Evolutionary conservation across 306 rosid genomes (phyloP), one percentile per base, ranked within the genome.

Genomic region (Vigna angularis): DNA sequence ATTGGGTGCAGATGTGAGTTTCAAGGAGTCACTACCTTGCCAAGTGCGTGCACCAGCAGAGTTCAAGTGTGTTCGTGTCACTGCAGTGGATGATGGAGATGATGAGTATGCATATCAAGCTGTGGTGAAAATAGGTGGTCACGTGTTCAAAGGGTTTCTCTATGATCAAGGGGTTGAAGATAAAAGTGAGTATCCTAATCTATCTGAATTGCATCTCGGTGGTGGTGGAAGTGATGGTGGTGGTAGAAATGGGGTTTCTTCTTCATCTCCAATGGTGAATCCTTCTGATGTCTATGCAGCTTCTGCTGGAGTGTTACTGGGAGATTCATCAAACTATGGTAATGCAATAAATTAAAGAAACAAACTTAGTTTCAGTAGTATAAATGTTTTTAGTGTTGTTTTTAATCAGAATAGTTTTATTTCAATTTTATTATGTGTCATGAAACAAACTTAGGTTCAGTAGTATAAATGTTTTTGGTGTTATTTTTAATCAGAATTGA

Each of bases 61-160:
- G 36, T 95, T 95, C 91, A 95, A 95, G 89, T 95, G 98, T 72
- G 98, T 95, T 9, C 64, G 92, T 52, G 98, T 95, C 17, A 88
- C 98, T 1, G 90, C 95, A 5, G 87, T 95, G 85, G 97, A 92
- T 0, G 97, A 89, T 16, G 96, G 94, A 0, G 89, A 91, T 12
- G 98, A 87, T 28, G 91, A 95, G 85, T 92, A 76, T 50, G 97
- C 97, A 0, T 95, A 95, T 79, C 97, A 95, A 16, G 96, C 98
- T 0, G 91, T 86, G 5, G 98, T 95, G 26, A 95, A 88, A 77
- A 95, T 95, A 38, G 89, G 85, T 3, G 98, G 98, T 1, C 97
- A 88, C 73, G 97, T 95, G 5, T 95, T 95, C 57, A 95, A 90
- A 83, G 98, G 98, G 24, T 77, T 92, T 73, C 86, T 92, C 9